A percentile compares a stretch with the other conserved stretches of the same genome.
These are phyloP conservation scores for Mycoemilia scoparia DNA, from an alignment of 192 early-diverging fungal genomes.

Conservation along the genomic window DNA sequence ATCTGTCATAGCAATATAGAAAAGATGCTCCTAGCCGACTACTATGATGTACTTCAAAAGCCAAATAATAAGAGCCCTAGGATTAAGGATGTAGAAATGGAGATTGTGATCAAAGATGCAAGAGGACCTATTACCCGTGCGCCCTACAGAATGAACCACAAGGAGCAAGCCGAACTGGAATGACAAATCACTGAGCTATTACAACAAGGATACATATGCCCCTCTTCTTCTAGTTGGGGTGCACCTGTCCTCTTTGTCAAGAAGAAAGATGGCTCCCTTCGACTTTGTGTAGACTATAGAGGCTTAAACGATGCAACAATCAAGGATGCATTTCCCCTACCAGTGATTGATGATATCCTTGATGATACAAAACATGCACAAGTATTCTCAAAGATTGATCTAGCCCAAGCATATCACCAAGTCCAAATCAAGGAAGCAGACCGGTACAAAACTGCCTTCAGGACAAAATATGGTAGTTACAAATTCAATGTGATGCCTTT, in stretches of 20 bases:
- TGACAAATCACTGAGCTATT: conserved; percentile 1
- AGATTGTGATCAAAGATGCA: no score
- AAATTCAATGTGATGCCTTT: conserved; percentile 40
- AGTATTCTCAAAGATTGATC: conserved; percentile 21
- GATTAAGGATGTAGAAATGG: no score
- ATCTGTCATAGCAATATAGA: no score
- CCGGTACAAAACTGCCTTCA: conserved; percentile 27
- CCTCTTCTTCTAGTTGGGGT: conserved; percentile 8
- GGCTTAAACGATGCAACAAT: conserved; percentile 24
- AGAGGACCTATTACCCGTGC: no score
- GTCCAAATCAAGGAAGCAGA: conserved; percentile 14
- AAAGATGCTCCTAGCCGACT: no score
- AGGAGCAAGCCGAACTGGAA: conserved; percentile 3
- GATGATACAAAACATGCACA: conserved; percentile 6
- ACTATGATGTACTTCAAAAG: no score
- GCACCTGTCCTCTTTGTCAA: conserved; percentile 27
- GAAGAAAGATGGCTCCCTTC: conserved; percentile 30
- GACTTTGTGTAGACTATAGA: conserved; percentile 33
- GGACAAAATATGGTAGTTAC: conserved; percentile 16
- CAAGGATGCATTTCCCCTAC: conserved; percentile 20
- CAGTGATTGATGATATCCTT: conserved; percentile 24
- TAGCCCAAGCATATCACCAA: conserved; percentile 22
- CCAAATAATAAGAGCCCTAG: no score
- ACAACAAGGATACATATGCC: conserved; percentile 5
- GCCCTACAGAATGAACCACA: conserved; percentile 4